These are phyloP conservation scores for Paramicrosporidium saccamoebae DNA, from an alignment of 371 early-diverging fungal genomes.

Conservation along the genomic window DNA sequence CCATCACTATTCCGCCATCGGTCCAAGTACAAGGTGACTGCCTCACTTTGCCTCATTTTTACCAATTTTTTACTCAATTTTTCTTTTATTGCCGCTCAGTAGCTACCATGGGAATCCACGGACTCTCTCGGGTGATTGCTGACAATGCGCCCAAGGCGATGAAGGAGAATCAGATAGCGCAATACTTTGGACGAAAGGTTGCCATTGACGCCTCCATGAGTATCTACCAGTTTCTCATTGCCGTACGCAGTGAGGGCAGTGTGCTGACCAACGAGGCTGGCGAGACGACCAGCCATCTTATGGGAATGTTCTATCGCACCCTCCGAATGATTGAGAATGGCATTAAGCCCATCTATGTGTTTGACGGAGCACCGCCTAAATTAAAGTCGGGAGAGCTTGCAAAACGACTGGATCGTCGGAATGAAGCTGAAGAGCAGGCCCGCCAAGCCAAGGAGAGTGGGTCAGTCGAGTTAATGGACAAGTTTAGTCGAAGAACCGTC, in stretches of 20 bases:
- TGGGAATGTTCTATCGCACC: conserved; percentile 95
- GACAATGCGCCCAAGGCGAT: conserved; percentile 65
- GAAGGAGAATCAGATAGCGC: conserved; percentile 43
- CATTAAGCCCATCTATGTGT: conserved; percentile 91
- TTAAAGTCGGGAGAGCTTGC: conserved; percentile 80
- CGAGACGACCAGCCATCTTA: conserved; percentile 86
- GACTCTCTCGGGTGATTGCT: conserved; percentile 69
- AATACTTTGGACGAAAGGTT: conserved; percentile 80
- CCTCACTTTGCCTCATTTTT: too few species aligned
- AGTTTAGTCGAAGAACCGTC: conserved; percentile 66
- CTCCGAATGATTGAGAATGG: conserved; percentile 95
- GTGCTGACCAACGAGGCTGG: conserved; percentile 58
- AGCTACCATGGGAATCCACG: conserved; percentile 52
- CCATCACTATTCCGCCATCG: too few species aligned
- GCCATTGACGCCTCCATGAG: conserved; percentile 95
- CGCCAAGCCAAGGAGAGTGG: conserved; percentile 60
- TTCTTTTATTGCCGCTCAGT: background rate
- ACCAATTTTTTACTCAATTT: background rate
- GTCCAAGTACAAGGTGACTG: too few species aligned
- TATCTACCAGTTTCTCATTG: conserved; percentile 97
- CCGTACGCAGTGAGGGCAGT: conserved; percentile 79
- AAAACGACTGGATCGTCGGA: conserved; percentile 48
- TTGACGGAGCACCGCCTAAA: conserved; percentile 95
- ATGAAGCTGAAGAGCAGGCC: conserved; percentile 37
- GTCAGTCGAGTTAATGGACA: conserved; percentile 43